phyloP scores from a whole-genome alignment of 768 basidiomycete species.

The Kwoniella newhampshirensis region DNA sequence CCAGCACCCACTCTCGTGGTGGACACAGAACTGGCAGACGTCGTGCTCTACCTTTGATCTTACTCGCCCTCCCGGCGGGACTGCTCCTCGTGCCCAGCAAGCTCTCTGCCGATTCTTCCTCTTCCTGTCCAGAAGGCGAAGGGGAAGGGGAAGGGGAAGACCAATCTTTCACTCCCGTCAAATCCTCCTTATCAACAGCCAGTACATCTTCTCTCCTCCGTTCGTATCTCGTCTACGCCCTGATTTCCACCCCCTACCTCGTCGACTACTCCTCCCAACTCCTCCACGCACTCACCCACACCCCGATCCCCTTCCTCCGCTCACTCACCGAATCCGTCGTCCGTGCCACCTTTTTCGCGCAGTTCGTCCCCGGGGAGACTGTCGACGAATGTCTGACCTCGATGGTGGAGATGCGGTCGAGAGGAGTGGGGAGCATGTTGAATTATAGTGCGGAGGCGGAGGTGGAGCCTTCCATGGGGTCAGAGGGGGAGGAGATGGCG shows the following conservation, averaged over 20 bases:
- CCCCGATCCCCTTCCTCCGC: slow-evolving; percentile 60
- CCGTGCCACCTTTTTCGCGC: slow-evolving; percentile 78
- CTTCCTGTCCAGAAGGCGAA: no score
- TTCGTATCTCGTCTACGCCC: slow-evolving; percentile 76
- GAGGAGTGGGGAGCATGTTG: slow-evolving; percentile 73
- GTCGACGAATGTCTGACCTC: slow-evolving; percentile 68
- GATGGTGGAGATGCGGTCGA: slow-evolving; percentile 63
- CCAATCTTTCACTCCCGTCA: neutral
- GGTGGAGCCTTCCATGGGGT: slow-evolving; percentile 56
- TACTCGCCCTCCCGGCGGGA: no score
- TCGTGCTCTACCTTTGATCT: no score
- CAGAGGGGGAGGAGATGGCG: slow-evolving; percentile 47
- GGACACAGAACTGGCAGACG: no score
- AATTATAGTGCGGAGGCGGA: slow-evolving; percentile 85
- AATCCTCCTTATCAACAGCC: slow-evolving; percentile 5
- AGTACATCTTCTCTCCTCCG: slow-evolving; percentile 60
- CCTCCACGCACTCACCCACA: slow-evolving; percentile 61
- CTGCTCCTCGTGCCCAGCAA: slow-evolving; percentile 4
- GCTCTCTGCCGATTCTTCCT: no score
- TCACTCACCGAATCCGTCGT: slow-evolving; percentile 69
- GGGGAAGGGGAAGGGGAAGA: slow-evolving; percentile 1
- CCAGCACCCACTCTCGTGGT: no score
- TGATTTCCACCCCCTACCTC: slow-evolving; percentile 72
- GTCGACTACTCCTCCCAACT: slow-evolving; percentile 73
- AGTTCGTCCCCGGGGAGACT: slow-evolving; percentile 89